Evolutionary conservation across 1,284 basidiomycete genomes (phyloP).

Genomic region (Jaminaea rosea): DNA sequence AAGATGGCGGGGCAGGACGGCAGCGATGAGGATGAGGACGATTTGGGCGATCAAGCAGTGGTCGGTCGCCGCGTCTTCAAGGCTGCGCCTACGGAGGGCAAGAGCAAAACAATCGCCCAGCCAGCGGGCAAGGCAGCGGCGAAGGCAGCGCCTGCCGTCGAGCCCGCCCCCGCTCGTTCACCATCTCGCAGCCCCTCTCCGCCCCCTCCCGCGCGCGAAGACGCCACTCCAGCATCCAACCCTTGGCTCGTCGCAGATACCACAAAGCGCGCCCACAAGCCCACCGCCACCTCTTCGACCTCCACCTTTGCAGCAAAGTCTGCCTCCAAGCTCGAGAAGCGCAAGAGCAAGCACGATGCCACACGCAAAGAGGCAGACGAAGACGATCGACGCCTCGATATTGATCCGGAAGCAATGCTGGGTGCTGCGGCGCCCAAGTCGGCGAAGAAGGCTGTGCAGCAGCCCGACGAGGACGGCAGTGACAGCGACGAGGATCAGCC

Average conservation of each 20-base stretch:
- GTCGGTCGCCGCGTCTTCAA: neutral
- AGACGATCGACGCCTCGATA: constrained; percentile 16
- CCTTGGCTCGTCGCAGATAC: constrained; percentile 20
- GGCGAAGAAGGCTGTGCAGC: neutral
- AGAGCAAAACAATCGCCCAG: neutral
- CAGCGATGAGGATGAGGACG: constrained; percentile 15
- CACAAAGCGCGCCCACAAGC: neutral
- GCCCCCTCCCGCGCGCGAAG: too few species aligned
- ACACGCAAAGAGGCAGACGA: constrained; percentile 12
- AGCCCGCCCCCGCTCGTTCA: neutral
- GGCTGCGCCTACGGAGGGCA: constrained; percentile 1
- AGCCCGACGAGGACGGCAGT: neutral
- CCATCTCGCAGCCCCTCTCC: neutral
- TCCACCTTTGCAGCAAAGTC: constrained; percentile 15
- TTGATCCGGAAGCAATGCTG: constrained; percentile 15
- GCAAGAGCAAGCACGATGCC: constrained; percentile 11
- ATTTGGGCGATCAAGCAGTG: constrained; percentile 7
- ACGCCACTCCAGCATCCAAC: constrained; percentile 10
- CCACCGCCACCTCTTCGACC: constrained; percentile 8
- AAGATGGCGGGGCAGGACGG: constrained; percentile 14
- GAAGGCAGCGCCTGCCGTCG: neutral
- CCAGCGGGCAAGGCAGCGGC: neutral
- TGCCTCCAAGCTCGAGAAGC: constrained; percentile 13
- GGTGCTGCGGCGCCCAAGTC: neutral
- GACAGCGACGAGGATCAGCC: constrained; percentile 2